phyloP scores from a whole-genome alignment of 1,139 yeast genomes.

The Nakaseomyces bracarensis region DNA sequence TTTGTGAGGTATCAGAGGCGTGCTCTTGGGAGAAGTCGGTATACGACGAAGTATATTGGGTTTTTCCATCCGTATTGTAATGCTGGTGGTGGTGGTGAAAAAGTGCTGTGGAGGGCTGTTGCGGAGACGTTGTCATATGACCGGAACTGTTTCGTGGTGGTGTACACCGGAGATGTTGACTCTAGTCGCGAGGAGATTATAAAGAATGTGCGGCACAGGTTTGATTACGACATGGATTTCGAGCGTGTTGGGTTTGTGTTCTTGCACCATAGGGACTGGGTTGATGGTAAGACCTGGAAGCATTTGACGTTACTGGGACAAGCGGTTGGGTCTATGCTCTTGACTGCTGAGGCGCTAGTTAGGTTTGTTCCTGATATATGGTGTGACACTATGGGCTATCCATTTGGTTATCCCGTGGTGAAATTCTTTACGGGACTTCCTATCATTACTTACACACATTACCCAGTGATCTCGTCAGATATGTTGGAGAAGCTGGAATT shows the following conservation, averaged over 20 bases:
- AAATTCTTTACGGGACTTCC: slow-evolving; percentile 55
- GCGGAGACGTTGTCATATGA: slow-evolving; percentile 52
- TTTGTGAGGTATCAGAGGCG: not conserved
- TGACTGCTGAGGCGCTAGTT: slow-evolving; percentile 64
- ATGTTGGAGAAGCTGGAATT: slow-evolving; percentile 57
- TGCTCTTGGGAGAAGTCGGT: not conserved
- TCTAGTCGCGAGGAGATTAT: slow-evolving; percentile 44
- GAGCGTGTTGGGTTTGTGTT: slow-evolving; percentile 63
- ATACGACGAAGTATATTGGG: slow-evolving; percentile 44
- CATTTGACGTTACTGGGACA: slow-evolving; percentile 79
- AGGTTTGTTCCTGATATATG: slow-evolving; percentile 80
- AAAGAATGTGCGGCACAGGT: slow-evolving; percentile 50
- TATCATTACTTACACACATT: slow-evolving; percentile 80
- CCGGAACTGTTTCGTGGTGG: slow-evolving; percentile 49
- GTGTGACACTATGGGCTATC: slow-evolving; percentile 91
- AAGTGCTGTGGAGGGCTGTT: slow-evolving; percentile 93
- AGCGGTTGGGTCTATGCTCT: slow-evolving; percentile 64
- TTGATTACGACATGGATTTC: slow-evolving; percentile 50
- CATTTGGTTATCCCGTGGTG: slow-evolving; percentile 69
- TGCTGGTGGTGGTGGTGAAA: slow-evolving; percentile 98
- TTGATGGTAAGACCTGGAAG: slow-evolving; percentile 71
- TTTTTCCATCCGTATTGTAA: slow-evolving; percentile 94
- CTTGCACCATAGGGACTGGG: slow-evolving; percentile 51
- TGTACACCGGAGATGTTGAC: slow-evolving; percentile 62
- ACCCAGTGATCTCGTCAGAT: slow-evolving; percentile 82